A percentile compares a stretch with the other conserved stretches of the same genome.
Conservation (phyloP, 2,329 filamentous ascomycete genomes). For the Pyrenophora seminiperda region DNA sequence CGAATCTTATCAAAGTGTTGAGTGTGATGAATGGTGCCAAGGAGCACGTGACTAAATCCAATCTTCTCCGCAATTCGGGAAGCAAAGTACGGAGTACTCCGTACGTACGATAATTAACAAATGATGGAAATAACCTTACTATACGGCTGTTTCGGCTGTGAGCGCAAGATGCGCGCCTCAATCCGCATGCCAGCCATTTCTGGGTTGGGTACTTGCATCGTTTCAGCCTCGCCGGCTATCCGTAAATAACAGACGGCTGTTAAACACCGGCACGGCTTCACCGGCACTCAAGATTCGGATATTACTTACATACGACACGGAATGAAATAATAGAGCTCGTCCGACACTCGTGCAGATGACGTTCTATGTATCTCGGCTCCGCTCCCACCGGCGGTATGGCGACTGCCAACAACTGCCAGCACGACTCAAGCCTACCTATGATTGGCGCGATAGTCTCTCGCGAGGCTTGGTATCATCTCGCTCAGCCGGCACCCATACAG, state of each 20-base stretch:
- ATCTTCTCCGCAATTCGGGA: no score
- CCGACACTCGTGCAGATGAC: neutral
- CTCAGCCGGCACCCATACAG: neutral
- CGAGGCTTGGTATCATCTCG: slow-evolving; percentile 7
- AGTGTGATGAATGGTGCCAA: neutral
- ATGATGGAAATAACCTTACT: neutral
- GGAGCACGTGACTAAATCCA: neutral
- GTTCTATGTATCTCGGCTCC: neutral
- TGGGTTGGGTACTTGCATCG: neutral
- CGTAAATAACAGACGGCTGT: neutral
- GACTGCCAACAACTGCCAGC: neutral
- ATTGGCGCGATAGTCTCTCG: neutral
- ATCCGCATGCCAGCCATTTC: slow-evolving; percentile 1
- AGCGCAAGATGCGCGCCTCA: neutral
- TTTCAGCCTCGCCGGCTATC: slow-evolving; percentile 2
- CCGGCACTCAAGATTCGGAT: no score
- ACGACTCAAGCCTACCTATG: neutral
- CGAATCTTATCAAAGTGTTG: neutral
- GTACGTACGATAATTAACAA: no score
- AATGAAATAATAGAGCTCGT: no score
- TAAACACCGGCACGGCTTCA: no score
- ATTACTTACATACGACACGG: no score
- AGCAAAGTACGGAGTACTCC: no score
- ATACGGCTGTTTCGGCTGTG: neutral
- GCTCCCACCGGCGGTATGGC: neutral